Evolutionary conservation across 805 yeast species (phyloP), one percentile per base, ranked within the genome.

Genomic region (Yamadazyma takamatsuzukensis): DNA sequence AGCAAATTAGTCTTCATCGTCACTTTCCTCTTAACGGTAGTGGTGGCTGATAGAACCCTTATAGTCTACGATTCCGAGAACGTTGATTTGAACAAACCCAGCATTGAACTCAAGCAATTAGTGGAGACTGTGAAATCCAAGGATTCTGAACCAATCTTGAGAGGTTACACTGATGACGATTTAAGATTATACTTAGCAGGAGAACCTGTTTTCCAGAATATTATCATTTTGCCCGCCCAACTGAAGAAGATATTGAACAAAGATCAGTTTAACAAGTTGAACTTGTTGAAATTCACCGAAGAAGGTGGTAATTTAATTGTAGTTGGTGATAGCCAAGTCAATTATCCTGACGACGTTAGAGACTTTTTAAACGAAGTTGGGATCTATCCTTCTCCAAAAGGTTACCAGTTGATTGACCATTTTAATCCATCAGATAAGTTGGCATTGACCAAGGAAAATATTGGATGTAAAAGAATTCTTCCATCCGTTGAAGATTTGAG

Each of bases 301-400:
- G 68, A 64, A 10, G 86, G 90, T 29, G 96, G 96, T 40, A 83
- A 88, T 53, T 54, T 93, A 6, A 49, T 93, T 12, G 74, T 80
- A 10, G 64, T 86, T 10, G 85, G 83, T 16, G 74, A 80, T 13
- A 37, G 41, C 7, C 25, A 44, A 18, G 34, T 51, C 4, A 49
- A 54, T 3, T 43, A 56, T 31, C 70, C 70, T 5, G 70, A 64
- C 12, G 58, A 53, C 15, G 59, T 83, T 21, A 76, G 86, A 39
- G 62, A 72, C 3, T 80, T 83, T 48, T 71, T 86, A 43, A 76
- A 78, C 48, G 87, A 89, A 53, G 60, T 89, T 43, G 98, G 96
- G 19, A 79, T 93, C 32, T 75, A 68, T 48, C 84, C 96, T 37
- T 74, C 93, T 30, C 94, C 96, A 37, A 83, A 77, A 51, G 80